These are phyloP conservation scores for Achaetomium macrosporum DNA, from an alignment of 2,329 filamentous ascomycete species.

Conservation along the genomic window DNA sequence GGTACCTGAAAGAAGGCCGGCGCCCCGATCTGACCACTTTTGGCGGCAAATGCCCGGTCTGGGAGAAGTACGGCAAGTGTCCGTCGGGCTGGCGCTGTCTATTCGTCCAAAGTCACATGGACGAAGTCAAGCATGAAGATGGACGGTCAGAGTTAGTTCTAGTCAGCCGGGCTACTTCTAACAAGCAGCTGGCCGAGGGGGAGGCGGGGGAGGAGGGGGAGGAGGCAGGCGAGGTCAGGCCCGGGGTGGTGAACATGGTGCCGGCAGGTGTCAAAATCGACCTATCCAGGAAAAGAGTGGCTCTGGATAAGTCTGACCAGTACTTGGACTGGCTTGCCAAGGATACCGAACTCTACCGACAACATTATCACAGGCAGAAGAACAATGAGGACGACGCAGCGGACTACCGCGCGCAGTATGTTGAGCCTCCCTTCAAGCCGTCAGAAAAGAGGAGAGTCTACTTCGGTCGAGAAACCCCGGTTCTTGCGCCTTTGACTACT, in stretches of 20 bases:
- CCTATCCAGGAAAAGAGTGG: constrained; percentile 65
- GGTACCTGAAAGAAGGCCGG: constrained; percentile 77
- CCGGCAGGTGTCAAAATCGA: constrained; percentile 64
- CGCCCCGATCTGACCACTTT: constrained; percentile 73
- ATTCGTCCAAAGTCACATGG: constrained; percentile 80
- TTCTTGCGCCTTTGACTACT: constrained; percentile 90
- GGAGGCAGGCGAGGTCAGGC: constrained; percentile 47
- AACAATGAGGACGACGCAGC: constrained; percentile 38
- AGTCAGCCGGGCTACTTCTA: constrained; percentile 36
- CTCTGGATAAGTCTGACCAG: constrained; percentile 66
- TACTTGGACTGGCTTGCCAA: constrained; percentile 74
- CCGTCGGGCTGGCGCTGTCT: constrained; percentile 89
- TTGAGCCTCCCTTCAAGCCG: constrained; percentile 80
- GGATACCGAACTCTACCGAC: constrained; percentile 47
- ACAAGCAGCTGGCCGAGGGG: constrained; percentile 31
- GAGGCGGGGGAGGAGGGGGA: constrained; percentile 31
- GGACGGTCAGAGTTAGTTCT: constrained; percentile 78
- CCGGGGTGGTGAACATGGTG: constrained; percentile 71
- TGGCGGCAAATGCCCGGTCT: constrained; percentile 74
- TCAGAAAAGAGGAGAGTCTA: constrained; percentile 93
- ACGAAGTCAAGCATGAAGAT: constrained; percentile 70
- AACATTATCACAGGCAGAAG: constrained; percentile 27
- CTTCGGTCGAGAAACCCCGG: constrained; percentile 88
- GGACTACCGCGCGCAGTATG: constrained; percentile 72
- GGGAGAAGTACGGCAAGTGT: constrained; percentile 68